Conservation (phyloP, 1,284 basidiomycete genomes). For the Marasmius tenuissimus region DNA sequence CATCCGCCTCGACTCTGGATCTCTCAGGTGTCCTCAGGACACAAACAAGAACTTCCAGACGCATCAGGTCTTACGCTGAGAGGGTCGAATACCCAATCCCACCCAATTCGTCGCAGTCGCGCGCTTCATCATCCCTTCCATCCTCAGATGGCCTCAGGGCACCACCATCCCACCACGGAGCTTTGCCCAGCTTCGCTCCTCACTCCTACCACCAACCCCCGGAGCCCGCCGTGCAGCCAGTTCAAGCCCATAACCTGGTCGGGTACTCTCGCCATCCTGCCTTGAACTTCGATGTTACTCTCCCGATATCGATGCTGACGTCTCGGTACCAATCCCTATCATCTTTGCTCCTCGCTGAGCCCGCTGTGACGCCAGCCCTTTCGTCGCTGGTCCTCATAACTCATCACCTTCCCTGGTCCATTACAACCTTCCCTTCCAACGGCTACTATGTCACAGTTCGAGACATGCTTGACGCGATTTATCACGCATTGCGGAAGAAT, state of each 20-base stretch:
- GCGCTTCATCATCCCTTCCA: slow-evolving; percentile 11
- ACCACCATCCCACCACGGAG: slow-evolving; percentile 24
- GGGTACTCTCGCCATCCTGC: slow-evolving; percentile 29
- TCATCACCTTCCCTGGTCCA: slow-evolving; percentile 32
- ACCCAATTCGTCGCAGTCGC: not conserved
- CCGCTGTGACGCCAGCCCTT: slow-evolving; percentile 34
- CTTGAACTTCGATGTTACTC: slow-evolving; percentile 28
- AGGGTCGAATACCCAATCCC: not conserved
- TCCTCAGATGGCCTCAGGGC: slow-evolving; percentile 25
- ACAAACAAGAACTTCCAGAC: not conserved
- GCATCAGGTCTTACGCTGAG: not conserved
- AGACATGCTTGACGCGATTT: slow-evolving; percentile 36
- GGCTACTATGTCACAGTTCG: slow-evolving; percentile 30
- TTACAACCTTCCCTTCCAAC: slow-evolving; percentile 24
- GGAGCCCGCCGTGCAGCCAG: not conserved
- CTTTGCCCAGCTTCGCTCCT: slow-evolving; percentile 18
- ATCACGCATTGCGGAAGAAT: slow-evolving; percentile 35
- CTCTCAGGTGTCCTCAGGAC: no score
- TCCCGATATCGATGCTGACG: slow-evolving; percentile 27
- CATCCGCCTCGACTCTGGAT: no score
- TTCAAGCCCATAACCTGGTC: slow-evolving; percentile 30
- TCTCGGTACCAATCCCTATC: slow-evolving; percentile 27
- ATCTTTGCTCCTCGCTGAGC: slow-evolving; percentile 25
- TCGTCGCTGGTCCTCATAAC: slow-evolving; percentile 26
- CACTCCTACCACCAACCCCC: slow-evolving; percentile 12